These are phyloP conservation scores for Wallacemonas rigidus DNA, from an alignment of 208 protist genomes.

Conservation along the genomic window DNA sequence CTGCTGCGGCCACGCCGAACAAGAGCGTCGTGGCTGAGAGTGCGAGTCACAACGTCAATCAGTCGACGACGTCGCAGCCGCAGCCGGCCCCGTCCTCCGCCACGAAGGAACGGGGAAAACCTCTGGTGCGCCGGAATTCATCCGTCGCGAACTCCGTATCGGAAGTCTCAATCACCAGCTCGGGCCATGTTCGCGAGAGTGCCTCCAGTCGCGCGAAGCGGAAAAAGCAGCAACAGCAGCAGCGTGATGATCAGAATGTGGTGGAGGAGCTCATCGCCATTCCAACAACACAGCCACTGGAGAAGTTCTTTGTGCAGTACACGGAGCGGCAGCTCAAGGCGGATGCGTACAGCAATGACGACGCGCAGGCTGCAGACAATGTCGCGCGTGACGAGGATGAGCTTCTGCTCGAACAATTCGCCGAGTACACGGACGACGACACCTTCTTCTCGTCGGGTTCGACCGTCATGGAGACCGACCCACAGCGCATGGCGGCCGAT, in stretches of 20 bases:
- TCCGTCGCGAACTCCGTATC: conserved; percentile 13
- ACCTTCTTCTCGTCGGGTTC: conserved; percentile 83
- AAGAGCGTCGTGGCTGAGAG: background rate
- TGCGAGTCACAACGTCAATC: conserved; percentile 25
- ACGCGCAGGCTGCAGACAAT: conserved; percentile 27
- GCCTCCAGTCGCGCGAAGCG: conserved; percentile 1
- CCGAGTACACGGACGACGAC: conserved; percentile 92
- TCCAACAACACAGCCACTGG: conserved; percentile 51
- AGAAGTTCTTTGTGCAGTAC: conserved; percentile 86
- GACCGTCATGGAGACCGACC: conserved; percentile 64
- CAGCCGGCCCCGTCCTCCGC: background rate
- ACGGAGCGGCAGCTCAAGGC: conserved; percentile 24
- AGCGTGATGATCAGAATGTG: conserved; percentile 15
- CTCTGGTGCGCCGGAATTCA: background rate
- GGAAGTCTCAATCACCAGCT: conserved; percentile 17
- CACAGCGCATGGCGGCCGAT: conserved; percentile 55
- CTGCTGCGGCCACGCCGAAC: conserved; percentile 16
- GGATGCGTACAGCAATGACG: conserved; percentile 21
- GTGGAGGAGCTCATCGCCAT: conserved; percentile 77
- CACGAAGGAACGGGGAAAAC: conserved; percentile 11
- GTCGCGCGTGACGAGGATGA: conserved; percentile 72
- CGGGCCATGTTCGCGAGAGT: conserved; percentile 14
- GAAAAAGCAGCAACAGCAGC: conserved; percentile 11
- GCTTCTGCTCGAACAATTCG: conserved; percentile 81
- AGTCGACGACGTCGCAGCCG: conserved; percentile 3